phyloP scores from a whole-genome alignment of 257 asterid species.

The Solanum piurae region DNA sequence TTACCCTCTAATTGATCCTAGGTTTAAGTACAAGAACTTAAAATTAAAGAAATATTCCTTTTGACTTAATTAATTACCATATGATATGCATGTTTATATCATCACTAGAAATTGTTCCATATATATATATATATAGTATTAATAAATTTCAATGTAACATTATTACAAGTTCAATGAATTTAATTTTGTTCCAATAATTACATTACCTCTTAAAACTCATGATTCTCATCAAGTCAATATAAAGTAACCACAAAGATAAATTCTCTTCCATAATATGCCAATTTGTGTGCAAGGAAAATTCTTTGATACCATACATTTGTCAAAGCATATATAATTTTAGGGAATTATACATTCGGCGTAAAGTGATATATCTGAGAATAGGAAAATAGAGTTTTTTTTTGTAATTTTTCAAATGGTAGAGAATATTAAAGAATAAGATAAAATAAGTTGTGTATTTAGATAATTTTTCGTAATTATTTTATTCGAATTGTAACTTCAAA shows the following conservation, averaged over 20 bases:
- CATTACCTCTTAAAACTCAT: background rate
- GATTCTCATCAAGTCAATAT: background rate
- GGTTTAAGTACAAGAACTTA: no score
- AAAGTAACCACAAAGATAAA: background rate
- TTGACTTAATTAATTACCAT: background rate
- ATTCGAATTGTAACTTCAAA: background rate
- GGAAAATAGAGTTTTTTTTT: no score
- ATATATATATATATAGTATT: no score
- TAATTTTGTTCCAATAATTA: background rate
- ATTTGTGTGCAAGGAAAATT: background rate
- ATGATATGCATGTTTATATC: background rate
- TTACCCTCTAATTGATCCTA: no score
- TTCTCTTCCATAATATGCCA: background rate
- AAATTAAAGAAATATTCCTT: no score
- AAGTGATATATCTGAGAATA: no score
- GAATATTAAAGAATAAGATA: no score
- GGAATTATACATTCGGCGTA: no score
- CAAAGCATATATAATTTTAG: background rate
- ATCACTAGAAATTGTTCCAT: background rate
- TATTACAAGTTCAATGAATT: background rate
- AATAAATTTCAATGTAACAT: background rate
- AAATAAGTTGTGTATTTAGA: no score
- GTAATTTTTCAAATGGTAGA: no score
- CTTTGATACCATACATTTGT: background rate
- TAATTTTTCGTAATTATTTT: no score